These are phyloP conservation scores for Clonostachys chloroleuca DNA, from an alignment of 2,329 filamentous ascomycete genomes.

Conservation along the genomic window DNA sequence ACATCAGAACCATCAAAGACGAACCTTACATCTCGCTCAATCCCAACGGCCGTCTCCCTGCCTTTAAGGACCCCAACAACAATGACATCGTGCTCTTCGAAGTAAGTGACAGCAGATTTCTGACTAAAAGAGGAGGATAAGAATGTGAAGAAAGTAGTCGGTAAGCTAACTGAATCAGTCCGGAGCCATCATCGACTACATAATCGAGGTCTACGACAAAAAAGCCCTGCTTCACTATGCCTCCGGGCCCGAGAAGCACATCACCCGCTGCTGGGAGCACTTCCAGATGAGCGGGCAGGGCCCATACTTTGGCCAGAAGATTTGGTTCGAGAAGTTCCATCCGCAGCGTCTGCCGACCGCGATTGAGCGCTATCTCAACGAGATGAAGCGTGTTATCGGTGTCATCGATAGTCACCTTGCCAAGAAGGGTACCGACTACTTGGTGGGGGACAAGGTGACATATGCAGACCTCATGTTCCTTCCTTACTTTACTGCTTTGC, in stretches of 20 bases:
- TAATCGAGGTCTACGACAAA: constrained; percentile 17
- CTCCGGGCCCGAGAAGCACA: neutral
- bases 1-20: constrained; percentile 14
- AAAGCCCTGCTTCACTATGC: constrained; percentile 5
- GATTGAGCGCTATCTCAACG: constrained; percentile 18
- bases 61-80: constrained; percentile 24
- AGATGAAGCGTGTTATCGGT: constrained; percentile 16
- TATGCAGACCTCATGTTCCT: constrained; percentile 32
- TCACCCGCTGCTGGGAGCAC: neutral
- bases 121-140: neutral
- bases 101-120: neutral
- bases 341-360: constrained; percentile 2
- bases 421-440: constrained; percentile 14
- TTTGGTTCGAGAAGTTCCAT: constrained; percentile 22
- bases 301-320: constrained; percentile 35
- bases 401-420: constrained; percentile 14
- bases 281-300: constrained; percentile 24
- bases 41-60: constrained; percentile 24
- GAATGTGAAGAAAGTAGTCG: neutral
- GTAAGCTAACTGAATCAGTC: constrained; percentile 5
- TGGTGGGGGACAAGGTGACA: constrained; percentile 35
- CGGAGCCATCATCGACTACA: constrained; percentile 16
- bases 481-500: neutral
- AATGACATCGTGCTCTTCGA: constrained; percentile 20
- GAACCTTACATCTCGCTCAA: constrained; percentile 16